Evolutionary conservation across 2,329 filamentous ascomycete genomes (phyloP), one percentile per base, ranked within the genome.

Genomic region (Seiridium cupressi): DNA sequence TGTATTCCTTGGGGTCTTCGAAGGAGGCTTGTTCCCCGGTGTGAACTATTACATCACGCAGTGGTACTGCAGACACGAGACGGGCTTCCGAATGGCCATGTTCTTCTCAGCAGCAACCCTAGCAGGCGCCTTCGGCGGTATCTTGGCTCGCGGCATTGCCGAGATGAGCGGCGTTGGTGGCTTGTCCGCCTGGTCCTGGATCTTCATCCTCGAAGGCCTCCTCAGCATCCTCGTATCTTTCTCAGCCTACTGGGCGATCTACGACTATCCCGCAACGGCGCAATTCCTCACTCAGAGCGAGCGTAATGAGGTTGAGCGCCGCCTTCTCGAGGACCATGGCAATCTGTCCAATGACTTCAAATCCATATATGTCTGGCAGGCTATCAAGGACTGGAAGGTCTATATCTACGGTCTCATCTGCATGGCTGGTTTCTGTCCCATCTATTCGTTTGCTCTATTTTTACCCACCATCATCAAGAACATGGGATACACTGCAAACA

Each of bases 161-260:
- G 78, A 38, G 84, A 83, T 0, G 80, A 79, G 60, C 32, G 60
- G 56, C 11, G 57, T 44, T 42, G 57, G 57, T 36, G 57, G 57
- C 1, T 38, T 59, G 35, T 46, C 47, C 5, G 89, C 89, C 1
- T 93, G 90, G 90, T 79, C 84, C 2, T 92, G 89, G 90, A 92
- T 94, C 56, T 94, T 94, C 71, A 89, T 93, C 61, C 76, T 92
- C 3, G 88, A 90, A 70, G 83, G 84, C 36, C 61, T 83, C 26
- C 66, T 78, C 31, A 84, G 81, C 5, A 70, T 84, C 4, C 1
- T 79, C 38, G 75, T 83, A 68, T 89, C 81, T 46, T 62, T 80
- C 44, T 66, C 69, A 46, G 79, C 78, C 44, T 81, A 79, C 66
- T 84, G 79, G 70, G 74, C 77, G 51, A 84, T 89, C 68, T 75